Evolutionary conservation across 441 rosid genomes (phyloP).

Genomic region (Pelargonium exstipulatum): DNA sequence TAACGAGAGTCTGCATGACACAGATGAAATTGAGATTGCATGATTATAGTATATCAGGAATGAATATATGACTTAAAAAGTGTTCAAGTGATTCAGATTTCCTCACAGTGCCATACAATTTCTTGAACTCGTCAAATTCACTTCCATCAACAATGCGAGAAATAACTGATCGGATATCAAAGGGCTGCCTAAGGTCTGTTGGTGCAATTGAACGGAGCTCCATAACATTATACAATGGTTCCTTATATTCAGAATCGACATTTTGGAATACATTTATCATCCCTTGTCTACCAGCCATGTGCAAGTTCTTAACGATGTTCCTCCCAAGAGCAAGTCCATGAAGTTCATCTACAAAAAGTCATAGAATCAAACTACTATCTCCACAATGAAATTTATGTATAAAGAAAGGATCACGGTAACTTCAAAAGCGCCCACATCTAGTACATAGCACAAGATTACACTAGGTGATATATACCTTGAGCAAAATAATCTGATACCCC

Average conservation of each 20-base stretch:
- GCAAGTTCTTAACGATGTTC: conserved; percentile 83
- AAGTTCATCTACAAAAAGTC: conserved; percentile 60
- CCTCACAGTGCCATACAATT: conserved; percentile 89
- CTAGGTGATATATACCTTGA: conserved; percentile 55
- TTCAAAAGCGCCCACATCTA: conserved; percentile 13
- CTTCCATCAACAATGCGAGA: conserved; percentile 93
- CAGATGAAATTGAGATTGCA: conserved; percentile 19
- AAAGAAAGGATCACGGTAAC: conserved; percentile 24
- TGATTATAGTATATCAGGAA: conserved; percentile 8
- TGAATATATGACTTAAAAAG: conserved; percentile 4
- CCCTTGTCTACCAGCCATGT: conserved; percentile 70
- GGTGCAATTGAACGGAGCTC: conserved; percentile 93
- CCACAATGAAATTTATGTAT: background rate
- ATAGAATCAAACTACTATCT: conserved; percentile 12
- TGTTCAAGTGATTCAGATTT: conserved; percentile 25
- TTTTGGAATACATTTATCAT: conserved; percentile 31
- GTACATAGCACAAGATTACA: background rate
- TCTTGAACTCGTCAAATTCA: conserved; percentile 97
- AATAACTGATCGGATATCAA: conserved; percentile 83
- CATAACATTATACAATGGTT: conserved; percentile 69
- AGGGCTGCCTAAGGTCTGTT: conserved; percentile 78
- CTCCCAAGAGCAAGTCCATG: conserved; percentile 94
- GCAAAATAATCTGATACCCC: conserved; percentile 97
- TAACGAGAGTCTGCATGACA: conserved; percentile 69
- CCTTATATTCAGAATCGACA: conserved; percentile 40